A percentile compares a stretch with the other conserved stretches of the same genome.
Conservation (phyloP, 169 alveolate species). For the Babesia gibsoni region DNA sequence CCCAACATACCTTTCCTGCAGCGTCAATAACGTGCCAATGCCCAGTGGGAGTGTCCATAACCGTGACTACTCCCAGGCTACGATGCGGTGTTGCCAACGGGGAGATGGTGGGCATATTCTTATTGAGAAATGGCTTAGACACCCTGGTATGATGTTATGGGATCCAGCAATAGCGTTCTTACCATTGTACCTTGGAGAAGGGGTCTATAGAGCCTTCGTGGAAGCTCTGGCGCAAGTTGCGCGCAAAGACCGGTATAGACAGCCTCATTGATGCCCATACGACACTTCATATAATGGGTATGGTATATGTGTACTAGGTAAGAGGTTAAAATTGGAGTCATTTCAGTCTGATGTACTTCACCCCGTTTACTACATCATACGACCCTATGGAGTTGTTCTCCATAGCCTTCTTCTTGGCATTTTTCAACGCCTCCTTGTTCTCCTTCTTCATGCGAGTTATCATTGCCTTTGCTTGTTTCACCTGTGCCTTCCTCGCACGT, state of each 20-base stretch:
- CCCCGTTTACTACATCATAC: conserved; percentile 56
- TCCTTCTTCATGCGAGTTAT: conserved; percentile 76
- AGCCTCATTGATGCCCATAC: conserved; percentile 11
- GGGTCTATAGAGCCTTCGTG: conserved; percentile 81
- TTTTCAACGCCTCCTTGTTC: conserved; percentile 63
- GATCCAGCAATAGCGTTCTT: neutral
- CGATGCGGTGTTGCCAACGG: conserved; percentile 79
- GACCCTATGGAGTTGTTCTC: conserved; percentile 30
- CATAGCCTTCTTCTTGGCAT: conserved; percentile 42
- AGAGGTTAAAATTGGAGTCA: no score
- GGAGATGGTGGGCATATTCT: conserved; percentile 81
- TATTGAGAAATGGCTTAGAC: conserved; percentile 77
- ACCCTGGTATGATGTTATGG: conserved; percentile 58
- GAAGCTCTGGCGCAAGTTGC: conserved; percentile 65
- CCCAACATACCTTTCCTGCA: conserved; percentile 59
- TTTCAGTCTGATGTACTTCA: conserved; percentile 44
- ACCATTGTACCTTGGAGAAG: conserved; percentile 86
- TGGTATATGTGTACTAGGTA: no score
- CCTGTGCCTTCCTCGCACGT: conserved; percentile 73
- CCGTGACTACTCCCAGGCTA: conserved; percentile 75
- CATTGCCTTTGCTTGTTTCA: conserved; percentile 76
- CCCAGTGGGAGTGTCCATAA: conserved; percentile 77
- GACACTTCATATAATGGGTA: neutral
- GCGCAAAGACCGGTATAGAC: conserved; percentile 32
- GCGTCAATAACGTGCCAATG: conserved; percentile 85